Base-by-base conservation (phyloP, 108 stramenopile genomes). In the Aurantiochytrium sp. region DNA sequence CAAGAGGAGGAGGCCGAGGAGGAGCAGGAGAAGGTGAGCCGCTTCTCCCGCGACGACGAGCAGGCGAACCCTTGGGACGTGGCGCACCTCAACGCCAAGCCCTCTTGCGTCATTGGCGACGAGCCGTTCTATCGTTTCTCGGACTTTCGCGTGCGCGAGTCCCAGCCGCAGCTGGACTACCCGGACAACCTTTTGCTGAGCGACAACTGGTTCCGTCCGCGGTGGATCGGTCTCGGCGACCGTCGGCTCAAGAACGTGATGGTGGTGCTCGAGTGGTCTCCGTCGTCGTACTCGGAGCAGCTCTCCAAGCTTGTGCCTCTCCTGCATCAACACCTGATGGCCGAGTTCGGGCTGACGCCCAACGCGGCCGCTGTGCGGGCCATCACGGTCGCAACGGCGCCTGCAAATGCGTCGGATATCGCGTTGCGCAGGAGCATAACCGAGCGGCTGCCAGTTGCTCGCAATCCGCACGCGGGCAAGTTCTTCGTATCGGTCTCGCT, bases 1-100 rank as follows among this genome's bases (percentile, higher is more conserved):
- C 27, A 53, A 4, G 87, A 73, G 54, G 87, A 90, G 55, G 55
- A 86, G 73, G 73, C 73, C 21, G 73, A 81, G 39, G 73, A 81
- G 45, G 73, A 81, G 73, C 73, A 81, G 1, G 73, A 81, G 30
- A 81, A 81, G 45, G 73, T 81, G 22, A 53, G 89, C 30, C 85
- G 32, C 21, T 89, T 59, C 87, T 68, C 68, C 21, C 59, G 89
- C n/a, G 86, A 89, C 42, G 89, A 87, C 52, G 89, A 90, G 87
- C 87, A 59, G 37, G 87, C 89, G 4, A 86, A 81, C 1, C 73
- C 73, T 6, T 81, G 89, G 89, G 34, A 86, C 37, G 21, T 89
- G 15, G 30, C 24, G 22, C 48, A 55, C 54, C 68, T 89, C n/a
- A 37, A 27, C 54, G 39, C 55, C 21, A 4, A 85, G 4, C 88